phyloP scores from a whole-genome alignment of 2,329 filamentous ascomycete species.

The Calonectria hawksworthii region DNA sequence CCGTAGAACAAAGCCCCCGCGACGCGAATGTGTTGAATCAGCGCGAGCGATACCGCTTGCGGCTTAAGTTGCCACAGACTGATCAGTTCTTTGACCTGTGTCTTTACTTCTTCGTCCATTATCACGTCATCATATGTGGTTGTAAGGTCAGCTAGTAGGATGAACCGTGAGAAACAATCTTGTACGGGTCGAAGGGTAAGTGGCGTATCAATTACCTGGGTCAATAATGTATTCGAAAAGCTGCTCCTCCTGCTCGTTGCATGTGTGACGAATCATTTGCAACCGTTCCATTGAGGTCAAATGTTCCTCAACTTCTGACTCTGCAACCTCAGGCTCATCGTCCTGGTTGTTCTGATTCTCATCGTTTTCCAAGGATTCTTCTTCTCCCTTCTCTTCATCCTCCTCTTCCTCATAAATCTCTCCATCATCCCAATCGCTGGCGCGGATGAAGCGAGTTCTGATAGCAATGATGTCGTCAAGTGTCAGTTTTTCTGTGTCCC shows the following conservation, averaged over 20 bases:
- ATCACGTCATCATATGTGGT: background rate
- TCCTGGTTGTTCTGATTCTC: background rate
- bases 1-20: background rate
- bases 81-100: background rate
- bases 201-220: background rate
- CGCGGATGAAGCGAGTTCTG: background rate
- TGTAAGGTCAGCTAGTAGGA: background rate
- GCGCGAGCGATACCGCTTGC: background rate
- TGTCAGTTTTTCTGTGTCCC: background rate
- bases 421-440: background rate
- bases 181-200: no score
- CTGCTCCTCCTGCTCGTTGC: background rate
- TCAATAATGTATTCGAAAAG: background rate
- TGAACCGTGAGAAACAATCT: background rate
- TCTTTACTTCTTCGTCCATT: background rate
- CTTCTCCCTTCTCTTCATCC: background rate
- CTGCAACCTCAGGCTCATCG: background rate
- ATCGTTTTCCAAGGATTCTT: no score
- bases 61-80: background rate
- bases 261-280: background rate
- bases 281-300: background rate
- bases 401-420: background rate
- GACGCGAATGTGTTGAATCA: background rate
- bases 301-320: background rate
- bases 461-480: background rate